Evolutionary conservation across 75 land plant genomes (phyloP), one percentile per base, ranked within the genome.

Genomic region (Ceratopteris richardii): DNA sequence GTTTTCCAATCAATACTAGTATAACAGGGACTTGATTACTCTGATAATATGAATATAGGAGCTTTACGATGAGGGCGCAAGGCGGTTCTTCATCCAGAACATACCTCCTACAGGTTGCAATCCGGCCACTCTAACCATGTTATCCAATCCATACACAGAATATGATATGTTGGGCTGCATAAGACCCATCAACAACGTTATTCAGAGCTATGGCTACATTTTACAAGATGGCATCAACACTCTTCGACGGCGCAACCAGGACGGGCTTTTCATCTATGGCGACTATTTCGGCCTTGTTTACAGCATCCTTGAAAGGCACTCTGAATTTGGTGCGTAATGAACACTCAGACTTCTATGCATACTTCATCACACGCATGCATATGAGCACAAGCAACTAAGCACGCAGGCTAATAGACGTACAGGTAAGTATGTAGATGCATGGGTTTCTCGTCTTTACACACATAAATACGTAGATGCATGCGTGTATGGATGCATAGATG

Each of bases 91-190:
- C 47, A 33, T 69, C 26, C 47, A 61, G 37, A 69, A 69, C 40
- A 42, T 69, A 16, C 66, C 66, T 16, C 71, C 71, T 17, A 23
- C 54, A 28, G 71, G 71, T 13, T 69, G 71, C 66, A 42, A 36
- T 22, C 71, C 71, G 27, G 64, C 58, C 18, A 27, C 52, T 0
- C 66, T 69, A 20, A 69, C 66, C 44, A 29, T 69, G 14, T 53
- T 39, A 20, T 18, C 51, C 12, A 56, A 22, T n/a, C 13, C 21
- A 1, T 24, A 29, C 5, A 28, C 29, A n/a, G 43, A 19, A 30
- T 67, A 67, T 25, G 70, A 67, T 60, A 26, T 31, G 29, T 58
- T 39, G 28, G 70, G 70, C 20, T 67, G 70, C 40, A 21, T 67
- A 53, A 31, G 40, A 27, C 5, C 29, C 16, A 33, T 23, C 5